Evolutionary conservation across 1,139 yeast genomes (phyloP).

Genomic region (Diutina sp.): DNA sequence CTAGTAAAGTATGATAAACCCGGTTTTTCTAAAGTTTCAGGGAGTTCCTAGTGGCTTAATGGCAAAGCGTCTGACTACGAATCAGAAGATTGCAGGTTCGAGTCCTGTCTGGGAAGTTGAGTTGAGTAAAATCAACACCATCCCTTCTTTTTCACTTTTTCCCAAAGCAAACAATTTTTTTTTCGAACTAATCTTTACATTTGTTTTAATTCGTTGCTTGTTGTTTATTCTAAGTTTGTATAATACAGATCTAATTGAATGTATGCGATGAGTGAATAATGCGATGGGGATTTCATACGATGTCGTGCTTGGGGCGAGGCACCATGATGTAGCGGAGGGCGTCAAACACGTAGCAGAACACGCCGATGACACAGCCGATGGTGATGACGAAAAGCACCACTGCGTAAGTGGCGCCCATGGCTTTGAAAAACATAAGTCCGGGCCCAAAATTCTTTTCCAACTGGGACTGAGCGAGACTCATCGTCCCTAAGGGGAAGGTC

Average conservation of each 20-base stretch:
- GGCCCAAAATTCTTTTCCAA: conserved; percentile 23
- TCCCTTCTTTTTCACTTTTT: background rate
- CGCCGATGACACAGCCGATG: background rate
- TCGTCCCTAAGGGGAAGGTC: conserved; percentile 86
- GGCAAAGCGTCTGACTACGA: conserved; percentile 3
- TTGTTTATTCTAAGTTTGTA: too few relatives aligned
- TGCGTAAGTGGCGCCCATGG: conserved; percentile 51
- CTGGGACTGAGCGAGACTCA: conserved; percentile 48
- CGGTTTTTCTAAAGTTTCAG: background rate
- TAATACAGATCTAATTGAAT: too few relatives aligned
- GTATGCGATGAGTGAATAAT: too few relatives aligned
- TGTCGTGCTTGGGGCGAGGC: background rate
- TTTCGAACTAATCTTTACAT: too few relatives aligned
- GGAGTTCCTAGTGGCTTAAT: conserved; percentile 3
- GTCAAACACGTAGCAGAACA: background rate
- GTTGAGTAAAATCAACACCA: background rate
- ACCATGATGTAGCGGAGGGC: background rate
- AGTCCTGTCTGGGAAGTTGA: conserved; percentile 2
- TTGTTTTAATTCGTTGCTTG: too few relatives aligned
- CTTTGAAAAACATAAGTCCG: conserved; percentile 32
- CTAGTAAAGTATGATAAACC: background rate
- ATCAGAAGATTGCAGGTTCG: conserved; percentile 3
- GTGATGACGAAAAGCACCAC: conserved; percentile 11
- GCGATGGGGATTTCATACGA: background rate
- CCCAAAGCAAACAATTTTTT: too few relatives aligned